Conservation (phyloP, 225 moss, liverwort and hornwort species). For the Physcomitrellopsis africana region DNA sequence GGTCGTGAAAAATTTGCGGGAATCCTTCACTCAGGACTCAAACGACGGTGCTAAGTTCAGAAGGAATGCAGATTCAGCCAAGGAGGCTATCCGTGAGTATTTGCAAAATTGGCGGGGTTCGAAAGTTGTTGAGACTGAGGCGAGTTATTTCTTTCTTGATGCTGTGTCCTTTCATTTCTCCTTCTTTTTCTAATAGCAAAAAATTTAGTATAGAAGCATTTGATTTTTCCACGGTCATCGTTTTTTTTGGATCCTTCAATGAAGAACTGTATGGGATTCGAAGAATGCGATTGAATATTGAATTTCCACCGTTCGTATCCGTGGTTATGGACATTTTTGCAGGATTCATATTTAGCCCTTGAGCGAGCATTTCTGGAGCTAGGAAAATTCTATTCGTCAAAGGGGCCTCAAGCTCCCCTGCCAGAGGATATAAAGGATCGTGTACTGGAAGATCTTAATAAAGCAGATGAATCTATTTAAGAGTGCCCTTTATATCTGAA, state of each 20-base stretch:
- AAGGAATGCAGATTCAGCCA: slow-evolving; percentile 92
- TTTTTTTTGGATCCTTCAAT: neutral
- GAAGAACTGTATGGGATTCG: neutral
- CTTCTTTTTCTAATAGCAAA: neutral
- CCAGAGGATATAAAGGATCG: slow-evolving; percentile 79
- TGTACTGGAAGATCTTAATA: slow-evolving; percentile 72
- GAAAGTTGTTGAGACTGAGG: slow-evolving; percentile 74
- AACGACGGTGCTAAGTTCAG: slow-evolving; percentile 73
- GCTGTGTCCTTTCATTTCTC: neutral
- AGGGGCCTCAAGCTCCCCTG: slow-evolving; percentile 82
- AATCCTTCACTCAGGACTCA: slow-evolving; percentile 73
- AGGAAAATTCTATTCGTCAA: slow-evolving; percentile 82
- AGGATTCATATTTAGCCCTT: slow-evolving; percentile 89
- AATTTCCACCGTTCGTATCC: neutral
- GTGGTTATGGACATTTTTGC: slow-evolving; percentile 16
- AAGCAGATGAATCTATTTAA: slow-evolving; percentile 83
- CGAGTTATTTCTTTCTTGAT: slow-evolving; percentile 22
- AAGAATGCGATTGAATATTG: neutral
- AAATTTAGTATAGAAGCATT: neutral
- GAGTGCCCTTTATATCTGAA: neutral
- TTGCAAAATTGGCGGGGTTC: slow-evolving; percentile 83
- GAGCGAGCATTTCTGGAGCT: slow-evolving; percentile 83
- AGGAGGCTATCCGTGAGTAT: slow-evolving; percentile 87
- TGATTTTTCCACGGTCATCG: neutral
- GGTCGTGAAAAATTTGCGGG: slow-evolving; percentile 79